These are phyloP conservation scores for Larix kaempferi DNA, from an alignment of 75 land plant genomes.

Conservation along the genomic window DNA sequence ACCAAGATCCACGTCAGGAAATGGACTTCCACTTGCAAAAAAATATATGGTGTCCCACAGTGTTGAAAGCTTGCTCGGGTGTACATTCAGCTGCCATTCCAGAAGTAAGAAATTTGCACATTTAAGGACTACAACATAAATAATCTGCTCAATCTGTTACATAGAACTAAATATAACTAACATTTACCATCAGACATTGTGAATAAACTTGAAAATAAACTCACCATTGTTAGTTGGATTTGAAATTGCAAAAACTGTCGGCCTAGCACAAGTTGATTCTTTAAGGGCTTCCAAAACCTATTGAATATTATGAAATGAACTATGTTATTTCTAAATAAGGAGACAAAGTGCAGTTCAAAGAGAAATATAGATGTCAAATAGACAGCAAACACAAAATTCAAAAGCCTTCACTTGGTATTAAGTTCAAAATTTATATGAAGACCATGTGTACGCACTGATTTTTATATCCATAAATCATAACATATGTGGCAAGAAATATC, in stretches of 20 bases:
- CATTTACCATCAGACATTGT: background rate
- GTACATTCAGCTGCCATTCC: slow-evolving; percentile 88
- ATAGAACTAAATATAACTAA: background rate
- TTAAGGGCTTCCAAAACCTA: too few species aligned
- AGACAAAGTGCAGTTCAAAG: too few species aligned
- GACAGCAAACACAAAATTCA: too few species aligned
- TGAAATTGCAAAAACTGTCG: slow-evolving; percentile 97
- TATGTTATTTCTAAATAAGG: too few species aligned
- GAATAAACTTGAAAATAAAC: background rate
- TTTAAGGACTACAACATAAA: background rate
- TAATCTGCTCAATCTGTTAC: background rate
- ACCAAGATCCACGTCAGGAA: slow-evolving; percentile 90
- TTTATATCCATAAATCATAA: too few species aligned
- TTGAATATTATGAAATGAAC: too few species aligned
- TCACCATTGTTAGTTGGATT: slow-evolving; percentile 96
- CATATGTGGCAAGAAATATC: too few species aligned
- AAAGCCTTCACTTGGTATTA: too few species aligned
- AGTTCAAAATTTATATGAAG: too few species aligned
- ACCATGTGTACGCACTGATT: too few species aligned
- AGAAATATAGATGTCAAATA: too few species aligned
- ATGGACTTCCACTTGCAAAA: slow-evolving; percentile 99
- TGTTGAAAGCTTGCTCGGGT: slow-evolving; percentile 87
- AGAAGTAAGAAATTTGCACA: background rate
- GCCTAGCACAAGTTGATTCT: slow-evolving; percentile 77
- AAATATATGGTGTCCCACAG: slow-evolving; percentile 75